Conservation (phyloP, 805 yeast genomes). For the Vanderwaltozyma verrucispora region DNA sequence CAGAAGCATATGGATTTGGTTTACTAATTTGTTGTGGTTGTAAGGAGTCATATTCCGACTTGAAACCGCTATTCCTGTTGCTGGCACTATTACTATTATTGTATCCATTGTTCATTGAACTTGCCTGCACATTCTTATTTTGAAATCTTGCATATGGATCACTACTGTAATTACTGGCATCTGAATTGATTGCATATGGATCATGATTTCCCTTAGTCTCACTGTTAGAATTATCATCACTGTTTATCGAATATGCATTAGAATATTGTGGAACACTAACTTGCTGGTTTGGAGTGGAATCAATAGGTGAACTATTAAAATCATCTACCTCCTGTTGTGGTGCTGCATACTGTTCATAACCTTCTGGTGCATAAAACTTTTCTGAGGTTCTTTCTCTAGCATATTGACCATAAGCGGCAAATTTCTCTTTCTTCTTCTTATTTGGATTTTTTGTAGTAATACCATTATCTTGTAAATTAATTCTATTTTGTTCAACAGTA, state of each 20-base stretch:
- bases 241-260: background rate
- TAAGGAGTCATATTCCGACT: background rate
- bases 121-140: too few species aligned
- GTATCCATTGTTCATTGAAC: background rate
- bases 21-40: background rate
- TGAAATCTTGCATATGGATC: conserved; percentile 3
- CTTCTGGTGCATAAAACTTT: conserved; percentile 30
- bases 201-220: background rate
- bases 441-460: conserved; percentile 31
- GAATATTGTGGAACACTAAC: background rate
- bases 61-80: too few species aligned
- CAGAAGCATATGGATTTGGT: background rate
- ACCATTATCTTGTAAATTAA: conserved; percentile 35
- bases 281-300: background rate
- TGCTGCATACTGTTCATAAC: conserved; percentile 25
- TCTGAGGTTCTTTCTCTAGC: conserved; percentile 32
- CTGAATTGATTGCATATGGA: background rate
- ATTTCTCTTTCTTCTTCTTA: conserved; percentile 25
- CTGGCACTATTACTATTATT: background rate
- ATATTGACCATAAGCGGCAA: conserved; percentile 37
- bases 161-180: background rate
- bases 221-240: background rate
- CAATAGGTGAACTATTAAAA: background rate
- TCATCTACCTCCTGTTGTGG: conserved; percentile 13
- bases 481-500: conserved; percentile 32